Evolutionary conservation across 129 eudicot species (phyloP).

Genomic region (Centella asiatica): DNA sequence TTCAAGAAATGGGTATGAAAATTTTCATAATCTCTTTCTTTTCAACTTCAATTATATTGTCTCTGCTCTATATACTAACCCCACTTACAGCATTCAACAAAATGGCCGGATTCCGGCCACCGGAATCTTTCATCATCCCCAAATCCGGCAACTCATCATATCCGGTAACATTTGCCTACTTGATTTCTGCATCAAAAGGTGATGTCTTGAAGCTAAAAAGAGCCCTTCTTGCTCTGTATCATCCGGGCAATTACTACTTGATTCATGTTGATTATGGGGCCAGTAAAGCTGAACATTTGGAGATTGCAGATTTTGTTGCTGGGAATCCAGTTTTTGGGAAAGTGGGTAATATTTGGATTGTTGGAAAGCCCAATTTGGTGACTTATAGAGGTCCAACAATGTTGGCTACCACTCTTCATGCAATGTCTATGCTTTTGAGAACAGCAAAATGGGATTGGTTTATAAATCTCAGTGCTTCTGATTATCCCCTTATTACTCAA

Average conservation of each 20-base stretch:
- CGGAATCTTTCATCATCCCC: slow-evolving; percentile 23
- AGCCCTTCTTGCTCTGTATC: slow-evolving; percentile 53
- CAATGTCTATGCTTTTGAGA: slow-evolving; percentile 67
- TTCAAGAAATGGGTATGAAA: slow-evolving; percentile 40
- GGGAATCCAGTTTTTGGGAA: slow-evolving; percentile 32
- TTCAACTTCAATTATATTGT: slow-evolving; percentile 37
- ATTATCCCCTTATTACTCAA: slow-evolving; percentile 95
- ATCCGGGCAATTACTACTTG: slow-evolving; percentile 64
- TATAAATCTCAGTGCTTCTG: slow-evolving; percentile 95
- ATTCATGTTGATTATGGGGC: slow-evolving; percentile 76
- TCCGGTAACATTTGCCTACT: slow-evolving; percentile 79
- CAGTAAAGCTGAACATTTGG: slow-evolving; percentile 39
- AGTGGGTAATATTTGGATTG: slow-evolving; percentile 73
- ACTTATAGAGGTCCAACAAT: slow-evolving; percentile 94
- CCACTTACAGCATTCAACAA: slow-evolving; percentile 23
- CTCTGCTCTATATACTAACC: slow-evolving; percentile 51
- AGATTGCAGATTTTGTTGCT: slow-evolving; percentile 50
- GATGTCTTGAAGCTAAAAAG: slow-evolving; percentile 64
- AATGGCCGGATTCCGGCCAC: slow-evolving; percentile 10
- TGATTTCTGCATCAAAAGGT: slow-evolving; percentile 85
- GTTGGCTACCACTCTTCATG: slow-evolving; percentile 87
- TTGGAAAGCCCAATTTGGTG: slow-evolving; percentile 70
- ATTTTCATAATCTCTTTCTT: slow-evolving; percentile 40
- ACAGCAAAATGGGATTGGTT: slow-evolving; percentile 86
- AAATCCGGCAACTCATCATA: slow-evolving; percentile 32